These are phyloP conservation scores for Vigna mungo DNA, from an alignment of 306 rosid genomes.

Conservation along the genomic window DNA sequence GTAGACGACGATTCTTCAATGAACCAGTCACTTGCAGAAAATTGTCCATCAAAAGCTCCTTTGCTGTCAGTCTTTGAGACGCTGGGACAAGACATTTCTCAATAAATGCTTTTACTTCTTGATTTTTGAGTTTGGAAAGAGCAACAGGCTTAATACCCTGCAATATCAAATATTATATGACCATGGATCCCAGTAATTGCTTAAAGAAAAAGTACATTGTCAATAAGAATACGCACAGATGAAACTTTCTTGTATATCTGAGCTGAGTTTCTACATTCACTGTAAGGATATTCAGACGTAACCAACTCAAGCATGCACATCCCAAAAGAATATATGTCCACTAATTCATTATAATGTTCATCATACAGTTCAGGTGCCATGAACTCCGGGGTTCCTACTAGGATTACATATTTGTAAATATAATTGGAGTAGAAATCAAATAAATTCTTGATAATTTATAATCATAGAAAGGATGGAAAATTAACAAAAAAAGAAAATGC, in stretches of 20 bases:
- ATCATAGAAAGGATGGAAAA: neutral
- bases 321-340: conserved; percentile 63
- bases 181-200: neutral
- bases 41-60: conserved; percentile 18
- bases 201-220: neutral
- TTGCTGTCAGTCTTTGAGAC: conserved; percentile 17
- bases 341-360: conserved; percentile 61
- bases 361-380: conserved; percentile 68
- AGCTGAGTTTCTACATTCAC: conserved; percentile 29
- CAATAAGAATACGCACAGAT: conserved; percentile 9
- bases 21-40: conserved; percentile 16
- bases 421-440: conserved; percentile 24
- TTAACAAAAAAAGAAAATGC: neutral
- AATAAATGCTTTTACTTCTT: conserved; percentile 7
- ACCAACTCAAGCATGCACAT: conserved; percentile 42
- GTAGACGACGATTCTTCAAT: conserved; percentile 1
- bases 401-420: conserved; percentile 20
- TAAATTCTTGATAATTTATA: neutral
- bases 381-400: conserved; percentile 62
- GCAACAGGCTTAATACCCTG: conserved; percentile 21
- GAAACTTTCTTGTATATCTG: conserved; percentile 27
- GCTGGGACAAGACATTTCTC: conserved; percentile 27
- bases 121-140: conserved; percentile 1
- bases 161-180: neutral
- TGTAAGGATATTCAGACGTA: conserved; percentile 20